Conservation (phyloP, 2,329 filamentous ascomycete genomes). For the Arthrinium phaeospermum region DNA sequence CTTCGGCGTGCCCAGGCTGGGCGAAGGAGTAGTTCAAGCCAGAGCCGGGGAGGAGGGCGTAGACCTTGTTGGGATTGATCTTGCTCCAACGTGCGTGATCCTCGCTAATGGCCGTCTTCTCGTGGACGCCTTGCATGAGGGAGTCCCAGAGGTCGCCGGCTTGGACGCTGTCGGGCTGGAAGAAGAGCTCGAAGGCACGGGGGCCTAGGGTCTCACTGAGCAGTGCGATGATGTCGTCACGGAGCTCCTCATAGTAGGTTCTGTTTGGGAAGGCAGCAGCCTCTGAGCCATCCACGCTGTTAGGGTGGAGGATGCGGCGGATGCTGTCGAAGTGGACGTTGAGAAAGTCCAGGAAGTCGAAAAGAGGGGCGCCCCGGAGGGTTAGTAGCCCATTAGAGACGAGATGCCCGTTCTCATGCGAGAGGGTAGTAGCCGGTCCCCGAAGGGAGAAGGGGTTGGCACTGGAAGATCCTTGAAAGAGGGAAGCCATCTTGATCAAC, state of each 20-base stretch:
- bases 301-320: background rate
- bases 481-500: background rate
- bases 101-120: background rate
- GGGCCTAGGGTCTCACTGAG: background rate
- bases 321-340: background rate
- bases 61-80: background rate
- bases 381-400: background rate
- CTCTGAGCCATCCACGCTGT: too few species aligned
- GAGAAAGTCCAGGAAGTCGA: constrained; percentile 7
- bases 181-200: background rate
- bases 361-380: background rate
- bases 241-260: background rate
- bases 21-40: background rate
- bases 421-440: background rate
- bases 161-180: background rate
- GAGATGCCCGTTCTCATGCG: too few species aligned
- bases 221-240: background rate
- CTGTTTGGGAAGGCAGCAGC: background rate
- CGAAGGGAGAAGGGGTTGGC: background rate
- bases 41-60: background rate
- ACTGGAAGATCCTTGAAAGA: background rate
- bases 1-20: background rate
- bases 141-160: background rate
- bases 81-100: background rate
- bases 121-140: background rate